phyloP scores from a whole-genome alignment of 2,329 filamentous ascomycete genomes.

The Trematosphaeria pertusa region DNA sequence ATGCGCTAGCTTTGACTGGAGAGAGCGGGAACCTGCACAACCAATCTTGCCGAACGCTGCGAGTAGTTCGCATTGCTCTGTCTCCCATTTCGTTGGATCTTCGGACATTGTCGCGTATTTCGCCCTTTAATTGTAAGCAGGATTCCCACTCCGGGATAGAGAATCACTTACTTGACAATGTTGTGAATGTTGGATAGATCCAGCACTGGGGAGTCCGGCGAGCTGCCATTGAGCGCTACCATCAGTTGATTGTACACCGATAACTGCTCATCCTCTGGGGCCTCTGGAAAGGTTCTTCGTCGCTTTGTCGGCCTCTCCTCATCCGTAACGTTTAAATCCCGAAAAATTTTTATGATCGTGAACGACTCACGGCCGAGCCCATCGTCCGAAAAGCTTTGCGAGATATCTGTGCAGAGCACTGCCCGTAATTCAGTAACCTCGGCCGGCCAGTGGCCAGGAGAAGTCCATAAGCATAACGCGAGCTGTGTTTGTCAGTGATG shows the following conservation, averaged over 20 bases:
- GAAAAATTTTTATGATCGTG: slow-evolving; percentile 23
- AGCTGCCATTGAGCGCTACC: slow-evolving; percentile 30
- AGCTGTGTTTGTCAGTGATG: slow-evolving; percentile 29
- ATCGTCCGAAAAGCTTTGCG: slow-evolving; percentile 28
- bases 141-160: neutral
- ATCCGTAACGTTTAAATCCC: slow-evolving; percentile 20
- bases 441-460: slow-evolving; percentile 32
- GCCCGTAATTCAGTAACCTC: slow-evolving; percentile 29
- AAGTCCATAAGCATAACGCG: slow-evolving; percentile 43
- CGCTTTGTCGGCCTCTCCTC: slow-evolving; percentile 39
- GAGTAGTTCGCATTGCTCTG: slow-evolving; percentile 32
- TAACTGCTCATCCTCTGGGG: slow-evolving; percentile 18
- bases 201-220: slow-evolving; percentile 26
- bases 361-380: slow-evolving; percentile 30
- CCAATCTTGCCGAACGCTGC: slow-evolving; percentile 38
- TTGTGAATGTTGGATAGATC: slow-evolving; percentile 32
- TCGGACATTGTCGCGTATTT: slow-evolving; percentile 29
- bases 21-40: slow-evolving; percentile 39
- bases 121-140: slow-evolving; percentile 27
- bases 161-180: slow-evolving; percentile 32
- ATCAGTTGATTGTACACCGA: slow-evolving; percentile 29
- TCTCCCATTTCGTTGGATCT: slow-evolving; percentile 21
- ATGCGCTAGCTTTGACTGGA: slow-evolving; percentile 13
- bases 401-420: slow-evolving; percentile 27
- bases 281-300: slow-evolving; percentile 27